Conservation (phyloP, 2,329 filamentous ascomycete species). For the Arthrobotrys conoides region DNA sequence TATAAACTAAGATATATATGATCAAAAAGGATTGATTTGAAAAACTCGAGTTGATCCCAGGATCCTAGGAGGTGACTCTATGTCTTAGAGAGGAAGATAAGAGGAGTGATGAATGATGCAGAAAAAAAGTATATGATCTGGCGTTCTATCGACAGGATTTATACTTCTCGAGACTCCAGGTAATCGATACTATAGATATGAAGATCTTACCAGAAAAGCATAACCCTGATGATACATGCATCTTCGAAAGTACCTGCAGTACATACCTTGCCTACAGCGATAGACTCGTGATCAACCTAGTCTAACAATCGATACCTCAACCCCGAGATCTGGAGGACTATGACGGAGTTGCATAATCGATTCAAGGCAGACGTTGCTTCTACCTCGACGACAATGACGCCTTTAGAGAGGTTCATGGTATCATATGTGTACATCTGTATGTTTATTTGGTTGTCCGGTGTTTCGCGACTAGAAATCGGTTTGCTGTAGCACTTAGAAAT, state of each 20-base stretch:
- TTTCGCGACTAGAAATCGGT: neutral
- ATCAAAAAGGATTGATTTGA: neutral
- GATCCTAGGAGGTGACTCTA: neutral
- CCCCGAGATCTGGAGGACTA: neutral
- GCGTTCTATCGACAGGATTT: slow-evolving; percentile 3
- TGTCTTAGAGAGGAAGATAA: neutral
- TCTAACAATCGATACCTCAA: neutral
- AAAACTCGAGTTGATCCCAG: slow-evolving; percentile 1
- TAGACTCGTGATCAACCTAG: slow-evolving; percentile 17
- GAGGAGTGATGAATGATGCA: slow-evolving; percentile 30
- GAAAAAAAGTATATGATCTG: slow-evolving; percentile 1
- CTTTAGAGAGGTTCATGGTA: slow-evolving; percentile 48
- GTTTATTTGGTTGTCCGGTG: neutral
- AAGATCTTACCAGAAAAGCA: slow-evolving; percentile 21
- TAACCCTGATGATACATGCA: slow-evolving; percentile 12
- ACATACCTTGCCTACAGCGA: neutral
- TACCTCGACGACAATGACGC: slow-evolving; percentile 38
- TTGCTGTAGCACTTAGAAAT: neutral
- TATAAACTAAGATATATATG: neutral
- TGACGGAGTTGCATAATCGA: neutral
- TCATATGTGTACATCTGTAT: slow-evolving; percentile 18
- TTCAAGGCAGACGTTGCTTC: slow-evolving; percentile 27
- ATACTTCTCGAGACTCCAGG: slow-evolving; percentile 3
- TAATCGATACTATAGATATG: neutral
- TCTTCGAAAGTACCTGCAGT: slow-evolving; percentile 32